These are phyloP conservation scores for Hyphodiscus hymeniophilus DNA, from an alignment of 495 filamentous ascomycete species.

Conservation along the genomic window DNA sequence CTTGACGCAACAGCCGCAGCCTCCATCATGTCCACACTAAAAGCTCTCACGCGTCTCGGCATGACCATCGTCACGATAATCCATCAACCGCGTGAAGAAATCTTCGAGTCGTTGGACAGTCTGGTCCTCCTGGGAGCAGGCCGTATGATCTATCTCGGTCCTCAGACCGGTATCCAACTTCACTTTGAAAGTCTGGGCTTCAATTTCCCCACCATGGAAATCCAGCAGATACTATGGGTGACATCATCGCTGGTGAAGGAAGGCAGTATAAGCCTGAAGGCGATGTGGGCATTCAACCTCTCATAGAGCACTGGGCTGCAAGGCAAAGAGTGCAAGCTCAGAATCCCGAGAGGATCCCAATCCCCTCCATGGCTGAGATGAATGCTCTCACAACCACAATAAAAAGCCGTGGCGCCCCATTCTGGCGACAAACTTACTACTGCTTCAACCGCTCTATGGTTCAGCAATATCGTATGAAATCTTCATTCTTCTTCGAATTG, in stretches of 20 bases:
- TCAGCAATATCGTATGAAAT: slow-evolving; percentile 44
- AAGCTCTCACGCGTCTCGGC: slow-evolving; percentile 71
- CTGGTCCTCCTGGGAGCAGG: slow-evolving; percentile 58
- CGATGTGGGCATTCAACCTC: slow-evolving; percentile 33
- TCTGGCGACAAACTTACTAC: slow-evolving; percentile 37
- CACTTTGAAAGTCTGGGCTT: slow-evolving; percentile 52
- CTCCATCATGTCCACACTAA: slow-evolving; percentile 79
- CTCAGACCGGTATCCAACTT: slow-evolving; percentile 48
- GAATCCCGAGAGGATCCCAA: slow-evolving; percentile 4
- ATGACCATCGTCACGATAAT: slow-evolving; percentile 89
- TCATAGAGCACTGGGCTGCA: slow-evolving; percentile 32
- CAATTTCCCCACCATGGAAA: slow-evolving; percentile 56
- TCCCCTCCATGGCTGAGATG: slow-evolving; percentile 20
- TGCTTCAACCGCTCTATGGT: slow-evolving; percentile 39
- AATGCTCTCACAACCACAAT: slow-evolving; percentile 20
- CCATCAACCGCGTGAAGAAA: slow-evolving; percentile 76
- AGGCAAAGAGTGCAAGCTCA: slow-evolving; percentile 21
- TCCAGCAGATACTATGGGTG: slow-evolving; percentile 65
- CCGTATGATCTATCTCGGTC: slow-evolving; percentile 59
- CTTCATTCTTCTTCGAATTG: slow-evolving; percentile 44
- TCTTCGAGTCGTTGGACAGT: slow-evolving; percentile 74
- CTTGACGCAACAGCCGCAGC: slow-evolving; percentile 77
- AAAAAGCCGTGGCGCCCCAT: slow-evolving; percentile 37
- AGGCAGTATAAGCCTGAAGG: slow-evolving; percentile 33
- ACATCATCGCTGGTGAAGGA: slow-evolving; percentile 62